phyloP scores from a whole-genome alignment of 495 filamentous ascomycete genomes.

The Trichoderma erinaceum region DNA sequence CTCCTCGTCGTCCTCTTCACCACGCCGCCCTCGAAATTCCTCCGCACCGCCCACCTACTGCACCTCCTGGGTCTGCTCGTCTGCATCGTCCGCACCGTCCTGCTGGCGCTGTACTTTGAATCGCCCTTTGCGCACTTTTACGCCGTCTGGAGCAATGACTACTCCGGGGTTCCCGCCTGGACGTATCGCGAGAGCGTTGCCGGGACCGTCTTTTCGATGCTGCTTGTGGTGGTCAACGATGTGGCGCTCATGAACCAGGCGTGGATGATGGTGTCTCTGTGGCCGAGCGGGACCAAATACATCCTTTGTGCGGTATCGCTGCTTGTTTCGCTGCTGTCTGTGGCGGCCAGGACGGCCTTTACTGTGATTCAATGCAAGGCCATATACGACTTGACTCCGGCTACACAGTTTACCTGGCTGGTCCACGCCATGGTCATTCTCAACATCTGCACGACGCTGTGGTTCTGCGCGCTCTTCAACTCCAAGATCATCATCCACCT shows the following conservation, averaged over 20 bases:
- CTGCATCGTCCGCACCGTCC: conserved; percentile 54
- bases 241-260: conserved; percentile 68
- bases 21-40: conserved; percentile 26
- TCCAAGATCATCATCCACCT: conserved; percentile 55
- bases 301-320: conserved; percentile 45
- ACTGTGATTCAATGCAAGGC: conserved; percentile 49
- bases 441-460: conserved; percentile 61
- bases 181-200: conserved; percentile 49
- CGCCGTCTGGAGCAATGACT: conserved; percentile 52
- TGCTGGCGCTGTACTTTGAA: conserved; percentile 54
- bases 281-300: conserved; percentile 30
- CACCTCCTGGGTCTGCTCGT: conserved; percentile 32
- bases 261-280: conserved; percentile 53
- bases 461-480: conserved; percentile 70
- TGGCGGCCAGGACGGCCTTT: conserved; percentile 55
- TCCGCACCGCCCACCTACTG: conserved; percentile 22
- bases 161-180: conserved; percentile 37
- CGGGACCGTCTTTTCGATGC: conserved; percentile 46
- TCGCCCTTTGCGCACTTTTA: conserved; percentile 55
- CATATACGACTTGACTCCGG: conserved; percentile 36
- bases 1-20: conserved; percentile 52
- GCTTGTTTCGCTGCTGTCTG: conserved; percentile 46
- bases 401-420: conserved; percentile 36
- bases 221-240: conserved; percentile 57
- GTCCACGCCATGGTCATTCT: conserved; percentile 47